Evolutionary conservation across 1,284 basidiomycete genomes (phyloP).

Genomic region (Papiliotrema nemorosa): DNA sequence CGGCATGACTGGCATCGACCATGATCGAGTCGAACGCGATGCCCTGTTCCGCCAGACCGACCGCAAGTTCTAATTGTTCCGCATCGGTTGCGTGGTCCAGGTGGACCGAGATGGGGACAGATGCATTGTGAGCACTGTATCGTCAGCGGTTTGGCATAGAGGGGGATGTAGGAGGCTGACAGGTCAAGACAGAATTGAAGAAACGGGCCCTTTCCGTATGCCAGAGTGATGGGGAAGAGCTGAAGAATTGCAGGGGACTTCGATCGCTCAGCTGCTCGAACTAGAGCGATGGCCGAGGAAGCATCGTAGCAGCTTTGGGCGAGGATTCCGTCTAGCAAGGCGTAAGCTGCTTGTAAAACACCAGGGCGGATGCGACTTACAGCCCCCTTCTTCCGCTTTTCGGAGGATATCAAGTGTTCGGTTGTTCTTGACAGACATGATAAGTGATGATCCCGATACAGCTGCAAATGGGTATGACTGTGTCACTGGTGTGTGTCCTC

Average conservation of each 20-base stretch:
- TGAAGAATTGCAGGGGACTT: conserved; percentile 45
- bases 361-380: conserved; percentile 15
- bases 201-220: conserved; percentile 32
- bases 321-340: conserved; percentile 29
- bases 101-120: conserved; percentile 50
- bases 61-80: conserved; percentile 49
- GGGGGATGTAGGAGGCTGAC: conserved; percentile 14
- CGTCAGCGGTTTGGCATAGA: conserved; percentile 45
- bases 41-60: conserved; percentile 46
- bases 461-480: too few species aligned
- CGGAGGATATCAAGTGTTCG: conserved; percentile 44
- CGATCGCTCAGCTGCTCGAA: conserved; percentile 43
- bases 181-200: conserved; percentile 36
- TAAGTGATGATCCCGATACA: conserved; percentile 1
- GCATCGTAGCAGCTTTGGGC: conserved; percentile 46
- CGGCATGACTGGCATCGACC: conserved; percentile 49
- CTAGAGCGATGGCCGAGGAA: conserved; percentile 39
- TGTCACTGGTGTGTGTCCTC: too few species aligned
- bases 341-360: neutral
- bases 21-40: conserved; percentile 49
- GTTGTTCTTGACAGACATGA: conserved; percentile 39
- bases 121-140: conserved; percentile 55
- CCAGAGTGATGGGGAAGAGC: conserved; percentile 46
- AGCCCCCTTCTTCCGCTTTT: conserved; percentile 45
- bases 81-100: conserved; percentile 52